Conservation (phyloP, 2,329 filamentous ascomycete genomes). For the Metarhizium brunneum region DNA sequence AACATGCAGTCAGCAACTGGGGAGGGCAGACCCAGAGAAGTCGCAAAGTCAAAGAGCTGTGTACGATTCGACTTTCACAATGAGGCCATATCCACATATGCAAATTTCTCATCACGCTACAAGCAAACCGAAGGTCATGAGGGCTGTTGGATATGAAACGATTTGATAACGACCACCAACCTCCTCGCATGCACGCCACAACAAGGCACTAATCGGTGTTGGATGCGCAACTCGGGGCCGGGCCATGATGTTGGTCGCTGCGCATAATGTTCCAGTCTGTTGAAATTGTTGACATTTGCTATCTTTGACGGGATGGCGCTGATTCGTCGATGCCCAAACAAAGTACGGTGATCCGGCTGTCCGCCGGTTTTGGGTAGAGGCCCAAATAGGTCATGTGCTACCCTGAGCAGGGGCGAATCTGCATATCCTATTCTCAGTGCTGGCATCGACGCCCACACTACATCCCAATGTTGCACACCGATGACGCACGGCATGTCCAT, state of each 20-base stretch:
- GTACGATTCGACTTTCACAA: too few species aligned
- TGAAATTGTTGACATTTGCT: neutral
- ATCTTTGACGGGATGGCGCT: neutral
- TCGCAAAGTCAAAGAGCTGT: too few species aligned
- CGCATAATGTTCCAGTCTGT: neutral
- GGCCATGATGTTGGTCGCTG: neutral
- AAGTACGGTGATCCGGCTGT: neutral
- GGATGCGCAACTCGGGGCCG: neutral
- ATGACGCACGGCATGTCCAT: constrained; percentile 4
- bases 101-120: neutral
- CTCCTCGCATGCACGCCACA: neutral
- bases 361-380: neutral
- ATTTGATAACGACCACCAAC: neutral
- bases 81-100: neutral
- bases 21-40: too few species aligned
- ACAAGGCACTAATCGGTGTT: neutral
- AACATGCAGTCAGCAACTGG: neutral
- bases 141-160: neutral
- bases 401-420: neutral
- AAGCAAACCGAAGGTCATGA: neutral
- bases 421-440: constrained; percentile 1
- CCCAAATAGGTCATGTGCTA: neutral
- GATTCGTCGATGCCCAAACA: neutral
- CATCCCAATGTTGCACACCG: constrained; percentile 5
- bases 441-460: neutral